Percentiles rank a stretch among this genome's conserved stretches.
Conservation (phyloP, 139 green algal genomes). For the Chlamydomonas schloesseri region DNA sequence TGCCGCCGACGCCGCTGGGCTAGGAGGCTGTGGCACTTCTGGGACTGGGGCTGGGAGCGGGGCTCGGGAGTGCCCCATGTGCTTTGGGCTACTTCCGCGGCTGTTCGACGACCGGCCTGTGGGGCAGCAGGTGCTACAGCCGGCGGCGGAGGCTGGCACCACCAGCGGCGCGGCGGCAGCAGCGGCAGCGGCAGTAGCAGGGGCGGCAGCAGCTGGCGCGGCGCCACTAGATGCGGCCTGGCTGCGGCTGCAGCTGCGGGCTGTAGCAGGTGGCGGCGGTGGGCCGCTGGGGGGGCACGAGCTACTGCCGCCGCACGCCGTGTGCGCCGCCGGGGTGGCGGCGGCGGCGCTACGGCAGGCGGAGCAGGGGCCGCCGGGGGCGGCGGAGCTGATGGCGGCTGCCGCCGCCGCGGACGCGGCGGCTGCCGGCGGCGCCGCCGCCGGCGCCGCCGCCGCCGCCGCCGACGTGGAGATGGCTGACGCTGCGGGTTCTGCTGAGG, state of each 20-base stretch:
- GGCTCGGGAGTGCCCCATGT: neutral
- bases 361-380: neutral
- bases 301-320: neutral
- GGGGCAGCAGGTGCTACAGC: neutral
- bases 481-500: neutral
- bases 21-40: neutral
- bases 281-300: neutral
- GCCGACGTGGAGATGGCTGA: neutral
- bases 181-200: neutral
- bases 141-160: neutral
- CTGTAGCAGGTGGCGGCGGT: neutral
- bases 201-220: neutral
- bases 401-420: neutral
- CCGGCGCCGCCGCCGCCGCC: neutral
- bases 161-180: neutral
- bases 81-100: conserved; percentile 7
- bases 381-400: neutral
- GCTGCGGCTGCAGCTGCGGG: conserved; percentile 13
- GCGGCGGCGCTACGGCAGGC: neutral
- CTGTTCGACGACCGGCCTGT: neutral
- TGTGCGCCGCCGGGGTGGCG: neutral
- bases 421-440: neutral
- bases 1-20: too few species aligned
- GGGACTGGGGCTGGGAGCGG: too few species aligned
- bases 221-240: neutral